These are phyloP conservation scores for Liquidambar formosana DNA, from an alignment of 164 flowering plant species.

Conservation along the genomic window DNA sequence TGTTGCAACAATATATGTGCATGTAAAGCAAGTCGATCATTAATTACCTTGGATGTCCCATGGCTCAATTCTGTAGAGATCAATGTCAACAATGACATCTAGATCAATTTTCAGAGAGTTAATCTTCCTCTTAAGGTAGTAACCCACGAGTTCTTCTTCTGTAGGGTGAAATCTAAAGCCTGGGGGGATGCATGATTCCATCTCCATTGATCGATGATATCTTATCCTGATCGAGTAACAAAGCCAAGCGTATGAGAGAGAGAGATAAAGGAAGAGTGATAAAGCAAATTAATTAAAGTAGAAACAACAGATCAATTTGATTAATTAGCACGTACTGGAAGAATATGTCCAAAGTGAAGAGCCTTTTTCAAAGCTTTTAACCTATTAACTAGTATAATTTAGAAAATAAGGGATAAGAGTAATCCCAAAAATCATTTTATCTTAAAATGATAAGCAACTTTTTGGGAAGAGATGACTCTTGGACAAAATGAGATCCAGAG, in stretches of 20 bases:
- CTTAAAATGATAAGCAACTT: too few relatives aligned
- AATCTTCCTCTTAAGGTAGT: slow-evolving; percentile 66
- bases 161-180: slow-evolving; percentile 92
- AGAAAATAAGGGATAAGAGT: too few relatives aligned
- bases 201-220: slow-evolving; percentile 26
- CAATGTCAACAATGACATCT: slow-evolving; percentile 70
- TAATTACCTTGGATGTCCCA: slow-evolving; percentile 84
- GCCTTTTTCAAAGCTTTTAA: too few relatives aligned
- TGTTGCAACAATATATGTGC: background rate
- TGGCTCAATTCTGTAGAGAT: slow-evolving; percentile 86
- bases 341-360: too few relatives aligned
- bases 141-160: slow-evolving; percentile 87
- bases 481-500: background rate
- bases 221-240: slow-evolving; percentile 13
- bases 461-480: too few relatives aligned
- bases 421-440: too few relatives aligned
- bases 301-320: too few relatives aligned
- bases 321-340: too few relatives aligned
- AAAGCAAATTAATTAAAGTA: too few relatives aligned
- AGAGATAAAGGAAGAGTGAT: too few relatives aligned
- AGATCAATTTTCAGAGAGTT: slow-evolving; percentile 58
- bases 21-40: background rate
- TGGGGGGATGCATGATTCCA: slow-evolving; percentile 70
- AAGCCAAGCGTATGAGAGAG: too few relatives aligned
- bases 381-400: too few relatives aligned